phyloP scores from a whole-genome alignment of 331 rosid genomes.

The Stylosanthes scabra region DNA sequence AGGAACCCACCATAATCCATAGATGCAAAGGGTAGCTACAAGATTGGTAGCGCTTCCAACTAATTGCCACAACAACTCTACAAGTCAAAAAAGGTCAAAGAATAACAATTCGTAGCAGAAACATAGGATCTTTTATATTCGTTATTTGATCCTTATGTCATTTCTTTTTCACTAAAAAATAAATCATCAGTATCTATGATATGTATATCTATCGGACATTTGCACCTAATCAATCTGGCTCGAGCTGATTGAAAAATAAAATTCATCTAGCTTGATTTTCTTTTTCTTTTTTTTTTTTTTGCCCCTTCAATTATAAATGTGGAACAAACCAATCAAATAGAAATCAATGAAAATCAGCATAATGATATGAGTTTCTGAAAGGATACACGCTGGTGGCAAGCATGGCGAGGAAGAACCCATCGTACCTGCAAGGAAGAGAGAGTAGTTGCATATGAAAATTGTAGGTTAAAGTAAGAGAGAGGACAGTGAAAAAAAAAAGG shows the following conservation, averaged over 20 bases:
- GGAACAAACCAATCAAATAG: neutral
- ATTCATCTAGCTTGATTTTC: no score
- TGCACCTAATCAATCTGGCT: no score
- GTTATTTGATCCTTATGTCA: neutral
- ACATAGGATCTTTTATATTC: no score
- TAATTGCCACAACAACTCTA: conserved; percentile 76
- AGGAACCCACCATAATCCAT: conserved; percentile 84
- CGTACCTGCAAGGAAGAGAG: conserved; percentile 64
- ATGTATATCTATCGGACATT: no score
- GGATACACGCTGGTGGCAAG: conserved; percentile 95
- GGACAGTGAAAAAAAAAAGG: neutral
- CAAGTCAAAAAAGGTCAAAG: conserved; percentile 48
- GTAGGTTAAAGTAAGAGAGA: neutral
- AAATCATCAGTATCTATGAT: no score
- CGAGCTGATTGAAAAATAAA: no score
- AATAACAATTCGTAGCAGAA: conserved; percentile 17
- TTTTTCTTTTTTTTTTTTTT: neutral
- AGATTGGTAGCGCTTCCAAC: conserved; percentile 79
- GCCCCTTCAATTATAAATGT: neutral
- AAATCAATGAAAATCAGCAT: neutral
- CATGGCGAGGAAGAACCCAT: conserved; percentile 92
- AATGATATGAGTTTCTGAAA: conserved; percentile 31
- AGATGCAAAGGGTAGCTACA: conserved; percentile 83
- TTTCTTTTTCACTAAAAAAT: neutral
- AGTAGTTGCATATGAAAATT: conserved; percentile 20